phyloP scores from a whole-genome alignment of 2,329 filamentous ascomycete genomes.

The Neofusicoccum ribis region DNA sequence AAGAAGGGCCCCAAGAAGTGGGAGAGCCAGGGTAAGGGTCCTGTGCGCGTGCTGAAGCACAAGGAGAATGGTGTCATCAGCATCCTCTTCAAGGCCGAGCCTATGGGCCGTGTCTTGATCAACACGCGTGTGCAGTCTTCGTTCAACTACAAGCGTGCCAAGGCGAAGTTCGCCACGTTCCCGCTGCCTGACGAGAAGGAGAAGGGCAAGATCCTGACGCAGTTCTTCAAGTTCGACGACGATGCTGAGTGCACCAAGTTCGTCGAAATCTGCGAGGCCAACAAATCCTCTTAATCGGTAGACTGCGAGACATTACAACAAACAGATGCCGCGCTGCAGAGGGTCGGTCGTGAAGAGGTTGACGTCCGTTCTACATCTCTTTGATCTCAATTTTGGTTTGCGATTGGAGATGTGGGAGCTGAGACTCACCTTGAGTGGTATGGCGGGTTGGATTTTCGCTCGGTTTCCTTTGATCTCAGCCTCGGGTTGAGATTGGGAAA shows the following conservation, averaged over 20 bases:
- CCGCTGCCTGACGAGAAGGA: slow-evolving; percentile 29
- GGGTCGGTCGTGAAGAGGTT: too few species aligned
- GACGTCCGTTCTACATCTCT: too few species aligned
- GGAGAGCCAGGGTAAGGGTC: slow-evolving; percentile 34
- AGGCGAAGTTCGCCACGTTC: slow-evolving; percentile 33
- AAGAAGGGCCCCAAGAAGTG: slow-evolving; percentile 29
- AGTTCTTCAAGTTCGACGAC: slow-evolving; percentile 32
- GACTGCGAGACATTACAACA: not conserved
- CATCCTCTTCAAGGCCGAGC: slow-evolving; percentile 33
- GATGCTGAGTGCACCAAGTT: slow-evolving; percentile 34
- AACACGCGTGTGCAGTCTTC: slow-evolving; percentile 35
- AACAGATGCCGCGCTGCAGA: too few species aligned
- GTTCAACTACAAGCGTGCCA: slow-evolving; percentile 24
- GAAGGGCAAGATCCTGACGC: slow-evolving; percentile 28
- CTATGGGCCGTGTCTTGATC: slow-evolving; percentile 32
- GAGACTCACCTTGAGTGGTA: too few species aligned
- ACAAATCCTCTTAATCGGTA: slow-evolving; percentile 7
- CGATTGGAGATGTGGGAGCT: too few species aligned
- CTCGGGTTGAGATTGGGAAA: too few species aligned
- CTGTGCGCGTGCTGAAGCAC: slow-evolving; percentile 38
- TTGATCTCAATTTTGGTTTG: too few species aligned
- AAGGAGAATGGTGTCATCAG: slow-evolving; percentile 35
- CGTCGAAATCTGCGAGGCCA: slow-evolving; percentile 5
- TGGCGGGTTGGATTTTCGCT: too few species aligned
- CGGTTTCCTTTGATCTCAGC: too few species aligned